These are phyloP conservation scores for Escallonia herrerae DNA, from an alignment of 129 eudicot genomes.

Conservation along the genomic window DNA sequence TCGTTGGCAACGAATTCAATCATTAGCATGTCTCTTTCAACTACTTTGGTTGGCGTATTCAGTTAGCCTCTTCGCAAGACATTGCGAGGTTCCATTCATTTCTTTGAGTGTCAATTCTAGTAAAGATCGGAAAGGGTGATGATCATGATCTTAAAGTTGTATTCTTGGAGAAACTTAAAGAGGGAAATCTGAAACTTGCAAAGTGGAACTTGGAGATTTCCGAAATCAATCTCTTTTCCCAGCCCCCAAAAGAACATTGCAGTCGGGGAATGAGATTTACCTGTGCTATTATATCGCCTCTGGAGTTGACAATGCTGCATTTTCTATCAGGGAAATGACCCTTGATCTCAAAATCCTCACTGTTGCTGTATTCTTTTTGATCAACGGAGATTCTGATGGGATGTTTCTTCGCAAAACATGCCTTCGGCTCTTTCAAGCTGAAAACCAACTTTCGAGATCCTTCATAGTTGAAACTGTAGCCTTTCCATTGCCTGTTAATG, in stretches of 20 bases:
- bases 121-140: no score
- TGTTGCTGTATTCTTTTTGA: conserved; percentile 21
- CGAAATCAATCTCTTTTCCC: no score
- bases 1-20: not conserved
- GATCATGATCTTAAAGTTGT: no score
- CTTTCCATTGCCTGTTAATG: conserved; percentile 67
- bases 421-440: conserved; percentile 55
- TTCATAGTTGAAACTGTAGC: conserved; percentile 39
- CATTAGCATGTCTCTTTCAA: not conserved
- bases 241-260: no score
- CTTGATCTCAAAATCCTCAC: conserved; percentile 36
- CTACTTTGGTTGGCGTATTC: no score
- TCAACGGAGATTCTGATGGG: conserved; percentile 53
- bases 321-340: conserved; percentile 60
- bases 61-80: no score
- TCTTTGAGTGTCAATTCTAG: no score
- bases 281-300: conserved; percentile 54
- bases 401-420: conserved; percentile 32
- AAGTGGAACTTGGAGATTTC: no score
- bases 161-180: no score
- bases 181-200: no score
- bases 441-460: conserved; percentile 60
- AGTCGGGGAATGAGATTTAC: conserved; percentile 15
- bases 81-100: no score
- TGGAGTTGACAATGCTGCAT: conserved; percentile 54